Base-by-base conservation (phyloP, 495 filamentous ascomycete species). In the Xylona heveae region DNA sequence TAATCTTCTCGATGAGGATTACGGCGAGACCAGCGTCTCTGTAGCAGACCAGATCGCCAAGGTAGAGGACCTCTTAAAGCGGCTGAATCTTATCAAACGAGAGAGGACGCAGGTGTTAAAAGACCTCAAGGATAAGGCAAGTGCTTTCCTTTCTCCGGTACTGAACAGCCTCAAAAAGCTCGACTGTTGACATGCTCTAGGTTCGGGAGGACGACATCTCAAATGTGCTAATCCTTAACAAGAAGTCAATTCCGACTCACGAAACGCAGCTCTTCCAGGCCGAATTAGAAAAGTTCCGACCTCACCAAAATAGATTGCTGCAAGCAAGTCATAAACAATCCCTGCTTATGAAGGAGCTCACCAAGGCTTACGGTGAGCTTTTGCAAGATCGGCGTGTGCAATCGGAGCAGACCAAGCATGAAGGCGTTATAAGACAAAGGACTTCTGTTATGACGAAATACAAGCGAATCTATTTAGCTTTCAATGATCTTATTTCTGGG, bases 131-230 rank as follows among this genome's bases (percentile, higher is more conserved):
- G 83, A 93, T 30, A 94, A 91, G 72, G 88, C 91, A 51, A 36
- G 59, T 13, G 3, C 18, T 14, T 36, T 17, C 6, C 14, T 27
- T 15, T 4, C 17, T 18, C 5, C n/a, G 3, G 25, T 18, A 8
- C 13, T 24, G 13, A 35, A 20, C 6, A 15, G 5, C 9, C 2
- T 24, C 13, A 6, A 29, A 7, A 30, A 19, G 8, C 28, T 14
- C 28, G 8, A 30, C 8, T 16, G n/a, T n/a, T 8, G 16, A 30
- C 28, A 18, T 30, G 8, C 8, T 30, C 28, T 9, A 97, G 85
- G 74, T 85, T 29, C 88, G 88, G 53, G 77, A 72, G 43, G 90
- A 97, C 43, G 90, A 97, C 45, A 95, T 95, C 39, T 93, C 85
- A 8, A 84, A 90, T 44, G 82, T 95, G 16, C 55, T 95, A 41